phyloP scores from a whole-genome alignment of 805 yeast species.

The Candida corydali region DNA sequence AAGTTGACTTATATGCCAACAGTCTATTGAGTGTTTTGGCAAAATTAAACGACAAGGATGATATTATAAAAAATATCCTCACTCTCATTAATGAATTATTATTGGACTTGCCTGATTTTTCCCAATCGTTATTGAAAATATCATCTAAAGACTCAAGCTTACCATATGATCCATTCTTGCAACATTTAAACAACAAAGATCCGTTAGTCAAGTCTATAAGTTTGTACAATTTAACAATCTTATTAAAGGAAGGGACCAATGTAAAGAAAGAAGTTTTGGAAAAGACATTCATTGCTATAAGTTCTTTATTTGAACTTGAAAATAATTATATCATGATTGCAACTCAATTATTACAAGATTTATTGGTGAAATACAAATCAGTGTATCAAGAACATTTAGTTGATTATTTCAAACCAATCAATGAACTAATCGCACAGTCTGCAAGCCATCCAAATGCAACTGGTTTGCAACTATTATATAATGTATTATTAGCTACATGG shows the following conservation, averaged over 20 bases:
- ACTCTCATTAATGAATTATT: slow-evolving; percentile 59
- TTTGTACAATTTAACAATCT: slow-evolving; percentile 48
- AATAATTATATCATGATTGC: slow-evolving; percentile 53
- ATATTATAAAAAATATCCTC: slow-evolving; percentile 60
- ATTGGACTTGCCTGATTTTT: slow-evolving; percentile 33
- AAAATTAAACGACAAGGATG: slow-evolving; percentile 50
- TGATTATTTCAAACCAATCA: slow-evolving; percentile 29
- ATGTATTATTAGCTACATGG: slow-evolving; percentile 78
- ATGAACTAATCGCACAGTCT: slow-evolving; percentile 23
- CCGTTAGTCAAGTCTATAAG: slow-evolving; percentile 53
- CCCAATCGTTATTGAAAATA: slow-evolving; percentile 39
- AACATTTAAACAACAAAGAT: slow-evolving; percentile 52
- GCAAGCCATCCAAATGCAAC: slow-evolving; percentile 34
- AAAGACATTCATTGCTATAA: slow-evolving; percentile 34
- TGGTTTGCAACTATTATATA: slow-evolving; percentile 80
- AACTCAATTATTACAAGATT: slow-evolving; percentile 60
- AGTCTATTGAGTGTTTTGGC: slow-evolving; percentile 52
- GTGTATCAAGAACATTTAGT: slow-evolving; percentile 40
- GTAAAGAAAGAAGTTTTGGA: slow-evolving; percentile 27
- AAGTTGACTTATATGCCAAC: slow-evolving; percentile 49
- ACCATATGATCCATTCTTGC: slow-evolving; percentile 51
- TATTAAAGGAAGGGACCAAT: slow-evolving; percentile 32
- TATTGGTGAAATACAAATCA: slow-evolving; percentile 51
- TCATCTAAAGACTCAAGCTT: slow-evolving; percentile 38
- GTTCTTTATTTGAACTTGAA: slow-evolving; percentile 33